Evolutionary conservation across 2,329 filamentous ascomycete genomes (phyloP), one percentile per base, ranked within the genome.

Genomic region (Sclerotinia spermophila): DNA sequence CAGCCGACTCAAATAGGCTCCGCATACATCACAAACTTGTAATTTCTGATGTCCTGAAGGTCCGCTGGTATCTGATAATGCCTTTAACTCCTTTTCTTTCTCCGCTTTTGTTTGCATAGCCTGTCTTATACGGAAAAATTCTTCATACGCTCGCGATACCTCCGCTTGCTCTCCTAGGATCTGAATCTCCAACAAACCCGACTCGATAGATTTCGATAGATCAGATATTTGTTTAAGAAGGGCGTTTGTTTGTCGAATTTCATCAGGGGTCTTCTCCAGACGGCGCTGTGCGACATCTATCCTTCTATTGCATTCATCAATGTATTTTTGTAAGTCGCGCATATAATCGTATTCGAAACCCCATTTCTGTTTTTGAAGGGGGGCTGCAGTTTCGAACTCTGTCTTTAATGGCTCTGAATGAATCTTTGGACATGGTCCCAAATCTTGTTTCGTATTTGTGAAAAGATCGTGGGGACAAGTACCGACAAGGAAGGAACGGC

Each of bases 381-480:
- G 84, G 5, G 91, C 83, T 0, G 96, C 88, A 1, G 83, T 85
- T 76, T 96, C 92, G 81, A 96, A 99, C 80, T 99, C 94, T 62
- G 90, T 85, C 82, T 97, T 97, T 75, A 98, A 86, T 19, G 89
- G 89, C 80, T 97, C 94, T 64, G 89, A 92, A 83, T 99, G 96
- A 38, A 95, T 87, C 80, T 95, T 96, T 65, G 92, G 88, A 79
- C 96, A 99, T 0, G 89, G 87, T 3, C 96, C 96, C 45, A 98
- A 87, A 80, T 99, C 96, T 86, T 98, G 94, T 84, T 97, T 98
- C 60, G 96, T 99, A 83, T 99, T 99, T 75, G 95, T 99, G 86
- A 99, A 99, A 79, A 99, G 93, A 80, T 99, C 96, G 85, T 98
- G 95, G 0, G 96, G 96, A 81, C 96, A 99, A 71, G 93, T 96